phyloP scores from a whole-genome alignment of 257 asterid genomes.

The Echites panduratus region DNA sequence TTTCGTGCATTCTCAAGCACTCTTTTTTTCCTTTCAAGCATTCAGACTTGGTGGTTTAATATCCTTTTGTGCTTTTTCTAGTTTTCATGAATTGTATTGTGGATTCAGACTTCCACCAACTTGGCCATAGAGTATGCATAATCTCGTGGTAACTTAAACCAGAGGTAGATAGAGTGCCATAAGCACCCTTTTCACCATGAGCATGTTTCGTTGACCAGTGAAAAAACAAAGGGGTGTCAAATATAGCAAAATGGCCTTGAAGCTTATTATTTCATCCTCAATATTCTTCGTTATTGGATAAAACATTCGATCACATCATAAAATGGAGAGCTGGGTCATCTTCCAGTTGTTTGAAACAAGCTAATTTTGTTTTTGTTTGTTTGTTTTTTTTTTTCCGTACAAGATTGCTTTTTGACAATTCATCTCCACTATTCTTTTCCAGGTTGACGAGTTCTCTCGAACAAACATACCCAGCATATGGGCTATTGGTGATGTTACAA shows the following conservation, averaged over 20 bases:
- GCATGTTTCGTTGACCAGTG: background rate
- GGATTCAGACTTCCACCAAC: background rate
- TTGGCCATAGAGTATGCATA: background rate
- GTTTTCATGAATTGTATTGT: background rate
- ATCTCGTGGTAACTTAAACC: background rate
- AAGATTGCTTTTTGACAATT: background rate
- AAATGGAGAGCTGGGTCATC: background rate
- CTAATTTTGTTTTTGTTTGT: background rate
- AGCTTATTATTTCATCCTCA: background rate
- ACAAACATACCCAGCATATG: conserved; percentile 94
- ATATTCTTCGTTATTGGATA: background rate
- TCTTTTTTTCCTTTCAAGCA: background rate
- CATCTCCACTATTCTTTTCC: conserved; percentile 16
- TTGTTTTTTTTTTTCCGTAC: background rate
- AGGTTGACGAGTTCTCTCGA: conserved; percentile 79
- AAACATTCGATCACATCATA: background rate
- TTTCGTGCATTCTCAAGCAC: background rate
- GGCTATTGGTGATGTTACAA: conserved; percentile 95
- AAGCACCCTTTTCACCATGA: background rate
- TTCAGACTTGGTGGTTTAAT: background rate
- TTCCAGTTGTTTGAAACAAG: background rate
- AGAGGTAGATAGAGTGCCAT: background rate
- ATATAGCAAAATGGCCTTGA: background rate
- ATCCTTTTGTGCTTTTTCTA: background rate
- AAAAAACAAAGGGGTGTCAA: background rate